Evolutionary conservation across 805 yeast genomes (phyloP), one percentile per base, ranked within the genome.

Genomic region (Pichia membranifaciens): DNA sequence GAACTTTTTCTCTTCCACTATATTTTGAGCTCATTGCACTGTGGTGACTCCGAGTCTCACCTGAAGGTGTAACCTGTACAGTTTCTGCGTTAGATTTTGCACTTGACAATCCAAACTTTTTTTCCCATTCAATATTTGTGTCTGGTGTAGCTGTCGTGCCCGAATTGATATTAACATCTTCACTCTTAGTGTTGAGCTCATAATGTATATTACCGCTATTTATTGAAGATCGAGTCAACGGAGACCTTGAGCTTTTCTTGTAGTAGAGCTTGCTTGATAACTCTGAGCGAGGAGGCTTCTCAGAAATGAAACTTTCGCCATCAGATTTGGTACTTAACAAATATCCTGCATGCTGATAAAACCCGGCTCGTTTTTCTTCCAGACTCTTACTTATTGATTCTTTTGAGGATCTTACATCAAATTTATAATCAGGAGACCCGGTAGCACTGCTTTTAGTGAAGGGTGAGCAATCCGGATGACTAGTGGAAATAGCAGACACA

Each of bases 51-150:
- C 7, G 29, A 10, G 7, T 25, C 29, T 25, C 10, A 7, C 29
- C 10, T 6, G n/a, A 6, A 7, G 36, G 36, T 33, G 13, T 12
- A n/a, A 33, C 20, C 36, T 32, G 35, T 34, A n/a, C 21, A 2
- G 34, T 34, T 25, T 4, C 22, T 17, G 34, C 28, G 4, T n/a
- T 9, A 3, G 35, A 31, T 31, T 16, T 6, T 2, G 28, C 5
- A 22, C 44, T 39, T 7, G 34, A 18, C 12, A 21, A n/a, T 7
- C 42, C 41, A 41, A 31, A 36, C 13, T 37, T 41, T 10, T 21
- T 32, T 21, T 45, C 41, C 49, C 45, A 41, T 35, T 35, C 32
- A 17, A 45, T 18, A 25, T 15, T 12, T 8, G 25, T 7, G 16
- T 45, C 22, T 15, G 37, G 37, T 8, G 37, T 8, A 9, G 37